phyloP scores from a whole-genome alignment of 176 grass and related monocot species.

The Bothriochloa decipiens region DNA sequence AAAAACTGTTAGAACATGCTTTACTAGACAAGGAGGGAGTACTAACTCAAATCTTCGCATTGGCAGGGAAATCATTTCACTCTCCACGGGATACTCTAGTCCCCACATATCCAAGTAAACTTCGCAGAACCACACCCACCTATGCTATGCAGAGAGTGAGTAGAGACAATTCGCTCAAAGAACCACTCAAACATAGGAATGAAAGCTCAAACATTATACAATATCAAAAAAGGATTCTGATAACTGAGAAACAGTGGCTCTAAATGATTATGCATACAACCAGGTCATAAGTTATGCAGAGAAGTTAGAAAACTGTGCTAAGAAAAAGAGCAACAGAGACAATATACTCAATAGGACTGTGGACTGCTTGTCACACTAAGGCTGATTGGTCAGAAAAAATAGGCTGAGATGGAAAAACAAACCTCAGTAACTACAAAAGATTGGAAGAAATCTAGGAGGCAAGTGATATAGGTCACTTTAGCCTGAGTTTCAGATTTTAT shows the following conservation, averaged over 20 bases:
- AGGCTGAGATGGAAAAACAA: too few species aligned
- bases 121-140: neutral
- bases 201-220: constrained; percentile 3
- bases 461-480: neutral
- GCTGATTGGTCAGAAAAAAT: too few species aligned
- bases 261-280: neutral
- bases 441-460: neutral
- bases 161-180: neutral
- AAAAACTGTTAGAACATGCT: neutral
- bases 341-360: too few species aligned
- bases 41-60: neutral
- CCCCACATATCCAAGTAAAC: neutral
- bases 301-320: too few species aligned
- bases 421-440: neutral
- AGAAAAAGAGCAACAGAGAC: too few species aligned
- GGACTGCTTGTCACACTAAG: too few species aligned
- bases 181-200: neutral
- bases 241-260: neutral
- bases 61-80: neutral
- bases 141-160: neutral
- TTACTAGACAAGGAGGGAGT: neutral
- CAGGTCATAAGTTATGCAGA: too few species aligned
- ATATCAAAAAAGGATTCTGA: neutral
- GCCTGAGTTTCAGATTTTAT: neutral
- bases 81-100: neutral